Evolutionary conservation across 2,329 filamentous ascomycete species (phyloP).

Genomic region (Aphanoascus verrucosus): DNA sequence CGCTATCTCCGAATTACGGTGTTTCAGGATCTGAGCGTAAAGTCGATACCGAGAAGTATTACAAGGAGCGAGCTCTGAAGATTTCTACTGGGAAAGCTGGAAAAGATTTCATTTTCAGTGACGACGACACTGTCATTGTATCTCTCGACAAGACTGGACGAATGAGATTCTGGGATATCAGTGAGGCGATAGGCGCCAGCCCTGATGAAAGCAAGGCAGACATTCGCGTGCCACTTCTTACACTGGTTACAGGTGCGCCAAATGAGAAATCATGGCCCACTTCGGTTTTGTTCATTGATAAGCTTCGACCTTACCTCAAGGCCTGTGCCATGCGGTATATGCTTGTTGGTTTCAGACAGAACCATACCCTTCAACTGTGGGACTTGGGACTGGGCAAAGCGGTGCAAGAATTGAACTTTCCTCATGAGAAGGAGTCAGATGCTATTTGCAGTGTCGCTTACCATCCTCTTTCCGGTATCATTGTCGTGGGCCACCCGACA

Average conservation of each 20-base stretch:
- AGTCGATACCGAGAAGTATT: conserved; percentile 79
- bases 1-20: conserved; percentile 41
- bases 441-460: conserved; percentile 97
- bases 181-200: conserved; percentile 52
- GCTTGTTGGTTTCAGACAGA: conserved; percentile 96
- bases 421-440: conserved; percentile 90
- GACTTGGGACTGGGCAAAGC: conserved; percentile 90
- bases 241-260: conserved; percentile 73
- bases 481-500: conserved; percentile 89
- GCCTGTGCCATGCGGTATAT: conserved; percentile 85
- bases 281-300: conserved; percentile 90
- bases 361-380: conserved; percentile 97
- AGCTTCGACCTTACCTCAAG: conserved; percentile 85
- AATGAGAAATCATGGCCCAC: conserved; percentile 94
- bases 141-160: conserved; percentile 94
- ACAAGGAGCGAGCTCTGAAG: conserved; percentile 76
- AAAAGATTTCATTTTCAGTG: conserved; percentile 96
- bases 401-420: conserved; percentile 93
- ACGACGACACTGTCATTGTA: conserved; percentile 87
- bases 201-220: conserved; percentile 46
- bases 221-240: conserved; percentile 75
- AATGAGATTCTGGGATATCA: conserved; percentile 97
- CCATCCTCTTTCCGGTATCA: conserved; percentile 82
- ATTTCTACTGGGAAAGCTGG: conserved; percentile 96
- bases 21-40: conserved; percentile 43